Base-by-base conservation (phyloP, 2,329 filamentous ascomycete species). In the Pezicula radicicola region DNA sequence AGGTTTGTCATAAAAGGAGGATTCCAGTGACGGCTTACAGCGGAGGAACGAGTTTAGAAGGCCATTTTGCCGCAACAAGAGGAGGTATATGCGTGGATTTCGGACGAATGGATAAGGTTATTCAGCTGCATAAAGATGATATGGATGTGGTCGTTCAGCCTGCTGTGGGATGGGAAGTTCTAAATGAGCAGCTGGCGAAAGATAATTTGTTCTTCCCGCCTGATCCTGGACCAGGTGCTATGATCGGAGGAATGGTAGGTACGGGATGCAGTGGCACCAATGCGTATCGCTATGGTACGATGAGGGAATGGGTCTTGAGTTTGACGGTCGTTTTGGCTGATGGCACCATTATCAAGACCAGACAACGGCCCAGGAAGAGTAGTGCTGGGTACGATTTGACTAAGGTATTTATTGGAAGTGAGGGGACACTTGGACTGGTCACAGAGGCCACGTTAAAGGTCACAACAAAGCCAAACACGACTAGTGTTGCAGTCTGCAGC, bases 311-410 rank as follows among this genome's bases (percentile, higher is more conserved):
- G 91, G 92, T 96, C 12, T 73, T 96, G 19, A 88, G 83, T 49
- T 72, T 96, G 59, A 96, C 91, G 0, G 89, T 96, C 4, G 91
- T 96, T 10, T 78, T 96, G 62, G 91, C 91, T 16, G 92, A 96
- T 69, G 91, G 91, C 46, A 96, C 91, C 1, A 72, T 96, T 48
- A 87, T 97, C 72, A 93, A 92, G 76, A 97, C 92, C 10, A 80
- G 89, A 56, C 91, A 95, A 70, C 81, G 91, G 46, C 91, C 91
- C 10, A 82, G 91, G 60, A 97, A 96, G 76, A 92, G 88, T 64
- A 91, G 87, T 50, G 92, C 92, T 30, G 92, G 92, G 25, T 97
- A 97, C 71, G 91, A 97, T 68, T 79, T 97, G 48, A 96, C 91
- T 2, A 87, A 87, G 63, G 80, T 95, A 54, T 94, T 96, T 70